A percentile compares a stretch with the other conserved stretches of the same genome.
Conservation (phyloP, 2,329 filamentous ascomycete species). For the Zarea fungicola region DNA sequence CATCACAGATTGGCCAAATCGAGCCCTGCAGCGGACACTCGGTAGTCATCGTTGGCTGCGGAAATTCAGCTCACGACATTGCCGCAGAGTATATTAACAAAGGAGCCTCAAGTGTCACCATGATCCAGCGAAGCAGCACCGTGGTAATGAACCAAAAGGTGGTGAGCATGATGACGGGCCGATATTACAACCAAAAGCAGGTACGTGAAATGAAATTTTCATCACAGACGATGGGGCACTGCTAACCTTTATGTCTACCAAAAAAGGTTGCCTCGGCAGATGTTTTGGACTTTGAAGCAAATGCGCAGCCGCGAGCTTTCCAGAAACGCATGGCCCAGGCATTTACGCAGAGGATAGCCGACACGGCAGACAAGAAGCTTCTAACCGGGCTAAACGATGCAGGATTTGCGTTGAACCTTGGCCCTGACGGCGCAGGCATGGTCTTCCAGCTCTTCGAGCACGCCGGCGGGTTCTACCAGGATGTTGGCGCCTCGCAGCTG, state of each 20-base stretch:
- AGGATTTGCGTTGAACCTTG: neutral
- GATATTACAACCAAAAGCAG: neutral
- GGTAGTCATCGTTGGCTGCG: neutral
- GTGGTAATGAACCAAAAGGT: neutral
- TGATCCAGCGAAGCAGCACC: neutral
- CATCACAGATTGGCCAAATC: too few relatives aligned
- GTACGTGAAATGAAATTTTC: too few relatives aligned
- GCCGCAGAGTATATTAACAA: neutral
- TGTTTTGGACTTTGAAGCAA: too few relatives aligned
- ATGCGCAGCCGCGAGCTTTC: too few relatives aligned
- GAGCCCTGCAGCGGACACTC: neutral
- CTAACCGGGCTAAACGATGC: neutral
- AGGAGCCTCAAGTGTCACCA: neutral
- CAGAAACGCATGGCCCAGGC: too few relatives aligned
- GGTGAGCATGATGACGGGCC: neutral
- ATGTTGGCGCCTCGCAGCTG: neutral
- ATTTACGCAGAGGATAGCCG: too few relatives aligned
- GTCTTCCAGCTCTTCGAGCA: neutral
- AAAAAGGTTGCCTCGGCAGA: too few relatives aligned
- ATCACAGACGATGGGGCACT: too few relatives aligned
- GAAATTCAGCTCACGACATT: neutral
- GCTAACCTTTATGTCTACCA: too few relatives aligned
- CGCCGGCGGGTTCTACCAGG: neutral
- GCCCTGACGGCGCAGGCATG: neutral
- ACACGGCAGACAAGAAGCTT: neutral